Base-by-base conservation (phyloP, 257 asterid genomes). In the Rehmannia glutinosa region DNA sequence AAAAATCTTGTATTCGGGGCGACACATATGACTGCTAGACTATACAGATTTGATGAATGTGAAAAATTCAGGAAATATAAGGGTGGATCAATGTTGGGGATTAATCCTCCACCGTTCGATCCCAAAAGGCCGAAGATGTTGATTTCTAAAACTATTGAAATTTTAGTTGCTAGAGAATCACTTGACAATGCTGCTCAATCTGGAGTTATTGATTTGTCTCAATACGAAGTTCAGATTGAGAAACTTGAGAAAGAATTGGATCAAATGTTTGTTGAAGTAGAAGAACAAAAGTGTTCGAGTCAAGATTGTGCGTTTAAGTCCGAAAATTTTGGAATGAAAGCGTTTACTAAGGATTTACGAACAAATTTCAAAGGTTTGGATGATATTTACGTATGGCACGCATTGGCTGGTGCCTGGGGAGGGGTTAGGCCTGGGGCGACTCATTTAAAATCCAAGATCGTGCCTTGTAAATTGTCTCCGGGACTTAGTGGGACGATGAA, bases 391-490 rank as follows among this genome's bases (percentile, higher is more conserved):
- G 87, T 83, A 2, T 85, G 96, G 92, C 96, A 88, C 8, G 96
- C 96, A 0, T 65, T 85, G 63, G 83, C 88, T 3, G 96, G 96
- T 3, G 90, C 92, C 0, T 83, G 96, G 96, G 96, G 96, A 2
- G 92, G 96, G 5, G 88, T 85, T 61, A 72, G 84, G 67, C 92
- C 92, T 0, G 88, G 91, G 7, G 77, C 91, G 1, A 84, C 89
- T 20, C 89, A 66, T 62, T 69, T 88, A 12, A 70, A 80, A 11
- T 42, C 92, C 3, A 78, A 77, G 63, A 67, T 88, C 7, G 71
- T 56, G 42, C 80, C 90, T 0, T 82, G 87, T 72, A 81, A 75
- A 32, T 42, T 77, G 53, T 85, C 92, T 2, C 85, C 96, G 0
- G 96, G 96, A 28, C 92, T 88, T 1, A 82, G 76, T 23, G 90